These are phyloP conservation scores for Cubamyces lactineus DNA, from an alignment of 768 basidiomycete genomes.

Conservation along the genomic window DNA sequence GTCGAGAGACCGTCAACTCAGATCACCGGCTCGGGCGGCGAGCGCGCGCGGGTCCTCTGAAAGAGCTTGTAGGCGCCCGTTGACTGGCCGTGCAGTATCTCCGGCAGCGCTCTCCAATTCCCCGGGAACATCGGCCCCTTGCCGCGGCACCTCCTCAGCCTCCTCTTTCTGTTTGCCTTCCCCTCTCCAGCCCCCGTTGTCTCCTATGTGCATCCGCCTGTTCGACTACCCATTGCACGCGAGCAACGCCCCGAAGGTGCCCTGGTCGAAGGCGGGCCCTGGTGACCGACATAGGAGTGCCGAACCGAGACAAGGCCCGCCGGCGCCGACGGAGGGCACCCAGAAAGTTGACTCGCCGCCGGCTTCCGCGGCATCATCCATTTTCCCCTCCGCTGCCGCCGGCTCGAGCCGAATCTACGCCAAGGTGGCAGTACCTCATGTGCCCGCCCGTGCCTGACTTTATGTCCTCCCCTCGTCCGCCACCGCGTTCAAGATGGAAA, in stretches of 20 bases:
- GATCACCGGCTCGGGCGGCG: background rate
- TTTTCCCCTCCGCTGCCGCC: background rate
- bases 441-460: background rate
- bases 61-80: too few species aligned
- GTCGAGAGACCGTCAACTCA: background rate
- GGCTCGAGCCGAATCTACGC: background rate
- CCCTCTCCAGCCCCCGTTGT: background rate
- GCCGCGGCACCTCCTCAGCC: background rate
- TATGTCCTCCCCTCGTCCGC: too few species aligned
- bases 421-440: background rate
- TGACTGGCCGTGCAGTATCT: background rate
- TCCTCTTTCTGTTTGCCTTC: background rate
- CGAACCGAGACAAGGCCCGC: background rate
- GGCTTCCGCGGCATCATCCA: background rate
- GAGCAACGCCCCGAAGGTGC: background rate
- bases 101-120: background rate
- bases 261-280: background rate
- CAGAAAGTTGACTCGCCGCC: background rate
- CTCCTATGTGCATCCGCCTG: background rate
- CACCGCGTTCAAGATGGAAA: too few species aligned
- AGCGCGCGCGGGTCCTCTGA: background rate
- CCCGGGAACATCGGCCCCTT: background rate
- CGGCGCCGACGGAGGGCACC: constrained; percentile 3
- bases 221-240: background rate
- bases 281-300: constrained; percentile 11